Base-by-base conservation (phyloP, 768 basidiomycete genomes). In the Gloeostereum incarnatum region DNA sequence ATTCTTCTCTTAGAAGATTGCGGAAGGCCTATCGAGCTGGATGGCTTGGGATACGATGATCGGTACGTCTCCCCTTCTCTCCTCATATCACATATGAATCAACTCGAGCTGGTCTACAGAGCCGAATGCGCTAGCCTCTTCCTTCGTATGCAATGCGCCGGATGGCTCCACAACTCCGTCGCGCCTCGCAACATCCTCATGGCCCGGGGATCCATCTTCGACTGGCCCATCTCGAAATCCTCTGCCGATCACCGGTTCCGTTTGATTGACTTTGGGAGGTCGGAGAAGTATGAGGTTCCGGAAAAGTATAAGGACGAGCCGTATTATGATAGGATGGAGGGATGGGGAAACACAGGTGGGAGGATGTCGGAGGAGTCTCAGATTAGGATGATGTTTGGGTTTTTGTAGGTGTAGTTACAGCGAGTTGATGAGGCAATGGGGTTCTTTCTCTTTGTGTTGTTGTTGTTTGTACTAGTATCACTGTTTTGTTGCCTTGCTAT, bases 1-100 rank as follows among this genome's bases (percentile, higher is more conserved):
- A 34, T 48, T n/a, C 19, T 48, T 14, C 41, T 48, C 11, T 21
- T 48, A 7, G 46, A 48, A 27, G 19, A 48, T 31, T 48, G 46
- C 26, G 46, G 46, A 16, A 22, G 18, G 9, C 34, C 40, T 13
- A n/a, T 48, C 10, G 39, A 42, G 5, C 20, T 34, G 8, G 39
- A 23, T 4, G 21, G 26, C 14, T 25, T 40, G n/a, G 17, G n/a
- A 22, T n/a, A 33, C 18, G 42, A 43, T 21, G 30, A 43, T 11
- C 14, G 29, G 41, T 42, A 22, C 5, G 41, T 31, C 3, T 34
- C 19, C 19, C 9, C 32, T 19, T n/a, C 11, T 20, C 26, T 29
- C 8, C 26, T 29, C n/a, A n/a, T n/a, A n/a, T n/a, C n/a, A n/a
- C n/a, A n/a, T n/a, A n/a, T 3, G 33, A 37, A 25, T 38, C 10